Percentiles rank a stretch among this genome's conserved stretches.
Evolutionary conservation across 2,329 filamentous ascomycete genomes (phyloP).

Genomic region (Geosmithia flava): DNA sequence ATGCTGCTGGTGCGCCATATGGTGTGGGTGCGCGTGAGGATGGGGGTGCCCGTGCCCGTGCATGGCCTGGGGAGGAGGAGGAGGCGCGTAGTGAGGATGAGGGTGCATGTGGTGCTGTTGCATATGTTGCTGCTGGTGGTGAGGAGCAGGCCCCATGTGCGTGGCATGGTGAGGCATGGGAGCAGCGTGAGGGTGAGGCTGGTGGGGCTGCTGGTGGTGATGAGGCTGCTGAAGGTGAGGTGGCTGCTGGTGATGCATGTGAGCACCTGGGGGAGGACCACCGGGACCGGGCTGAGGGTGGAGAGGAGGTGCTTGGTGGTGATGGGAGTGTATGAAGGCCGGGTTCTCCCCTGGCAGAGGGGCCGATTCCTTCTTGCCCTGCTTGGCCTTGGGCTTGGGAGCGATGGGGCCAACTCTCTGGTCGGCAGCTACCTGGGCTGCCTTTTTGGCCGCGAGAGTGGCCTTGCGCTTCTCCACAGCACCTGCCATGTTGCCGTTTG

Average conservation of each 20-base stretch:
- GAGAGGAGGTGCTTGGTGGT: slow-evolving; percentile 2
- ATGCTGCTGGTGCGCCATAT: slow-evolving; percentile 1
- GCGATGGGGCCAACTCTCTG: slow-evolving; percentile 20
- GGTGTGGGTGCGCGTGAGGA: not conserved
- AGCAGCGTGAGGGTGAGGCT: not conserved
- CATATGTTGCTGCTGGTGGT: not conserved
- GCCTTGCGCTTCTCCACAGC: slow-evolving; percentile 50
- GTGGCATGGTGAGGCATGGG: slow-evolving; percentile 1
- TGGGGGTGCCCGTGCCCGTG: not conserved
- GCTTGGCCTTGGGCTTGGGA: slow-evolving; percentile 24
- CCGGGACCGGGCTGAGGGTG: not conserved
- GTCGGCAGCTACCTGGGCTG: slow-evolving; percentile 28
- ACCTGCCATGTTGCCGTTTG: slow-evolving; percentile 45
- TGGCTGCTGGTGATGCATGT: slow-evolving; percentile 2
- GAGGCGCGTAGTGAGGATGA: slow-evolving; percentile 1
- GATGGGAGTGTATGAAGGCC: slow-evolving; percentile 6
- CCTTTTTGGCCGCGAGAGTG: slow-evolving; percentile 47
- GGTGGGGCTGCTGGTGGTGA: not conserved
- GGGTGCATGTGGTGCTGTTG: slow-evolving; percentile 1
- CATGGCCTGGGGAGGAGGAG: slow-evolving; percentile 2
- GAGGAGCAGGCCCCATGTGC: too few relatives aligned
- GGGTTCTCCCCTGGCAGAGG: slow-evolving; percentile 3
- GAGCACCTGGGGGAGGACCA: not conserved
- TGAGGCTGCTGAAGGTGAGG: slow-evolving; percentile 2
- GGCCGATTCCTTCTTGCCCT: slow-evolving; percentile 17